Conservation (phyloP, 2,329 filamentous ascomycete genomes). For the Teratosphaeria zuluensis region DNA sequence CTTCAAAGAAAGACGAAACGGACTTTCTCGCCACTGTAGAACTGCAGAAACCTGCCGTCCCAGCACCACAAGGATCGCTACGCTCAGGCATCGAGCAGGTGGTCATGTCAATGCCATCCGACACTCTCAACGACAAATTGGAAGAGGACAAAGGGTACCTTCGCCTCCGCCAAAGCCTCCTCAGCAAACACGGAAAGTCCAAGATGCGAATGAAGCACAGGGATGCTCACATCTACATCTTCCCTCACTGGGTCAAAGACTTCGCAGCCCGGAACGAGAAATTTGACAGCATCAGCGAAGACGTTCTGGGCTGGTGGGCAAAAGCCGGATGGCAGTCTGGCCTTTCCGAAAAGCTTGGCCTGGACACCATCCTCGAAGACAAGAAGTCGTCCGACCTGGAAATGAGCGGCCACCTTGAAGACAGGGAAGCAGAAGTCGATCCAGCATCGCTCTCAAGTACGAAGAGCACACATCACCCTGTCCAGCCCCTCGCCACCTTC, state of each 20-base stretch:
- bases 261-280: conserved; percentile 70
- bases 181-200: conserved; percentile 64
- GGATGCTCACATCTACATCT: conserved; percentile 89
- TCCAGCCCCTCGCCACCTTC: conserved; percentile 31
- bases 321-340: conserved; percentile 87
- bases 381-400: conserved; percentile 13
- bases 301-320: conserved; percentile 90
- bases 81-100: conserved; percentile 63
- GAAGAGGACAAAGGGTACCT: conserved; percentile 67
- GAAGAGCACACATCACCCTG: conserved; percentile 40
- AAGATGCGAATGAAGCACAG: conserved; percentile 76
- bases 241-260: conserved; percentile 83
- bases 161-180: conserved; percentile 64
- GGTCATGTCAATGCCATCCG: conserved; percentile 78
- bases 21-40: conserved; percentile 80
- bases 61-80: conserved; percentile 54
- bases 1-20: conserved; percentile 81
- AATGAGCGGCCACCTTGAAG: conserved; percentile 2
- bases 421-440: conserved; percentile 16
- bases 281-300: conserved; percentile 81
- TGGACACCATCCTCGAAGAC: conserved; percentile 55
- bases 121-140: conserved; percentile 74
- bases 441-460: conserved; percentile 34
- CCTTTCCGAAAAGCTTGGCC: conserved; percentile 64
- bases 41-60: conserved; percentile 48